Percentiles rank a stretch among this genome's conserved stretches.
phyloP scores from a whole-genome alignment of 2,329 filamentous ascomycete genomes.

The Microsporum audouinii region DNA sequence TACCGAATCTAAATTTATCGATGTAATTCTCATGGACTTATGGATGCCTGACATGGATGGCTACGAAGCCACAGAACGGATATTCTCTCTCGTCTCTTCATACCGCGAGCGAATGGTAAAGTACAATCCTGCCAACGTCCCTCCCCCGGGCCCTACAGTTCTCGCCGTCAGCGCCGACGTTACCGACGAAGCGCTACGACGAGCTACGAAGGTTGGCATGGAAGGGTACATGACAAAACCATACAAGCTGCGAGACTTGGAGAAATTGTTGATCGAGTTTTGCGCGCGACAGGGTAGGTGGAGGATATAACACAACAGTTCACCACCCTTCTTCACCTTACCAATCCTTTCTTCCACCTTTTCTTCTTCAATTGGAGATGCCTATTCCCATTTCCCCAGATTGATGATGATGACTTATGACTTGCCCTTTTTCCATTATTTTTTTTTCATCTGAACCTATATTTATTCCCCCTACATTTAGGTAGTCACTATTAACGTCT shows the following conservation, averaged over 20 bases:
- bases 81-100: conserved; percentile 44
- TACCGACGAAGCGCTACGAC: conserved; percentile 50
- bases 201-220: conserved; percentile 52
- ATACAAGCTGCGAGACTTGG: conserved; percentile 51
- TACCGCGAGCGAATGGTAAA: conserved; percentile 19
- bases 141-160: conserved; percentile 35
- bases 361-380: too few relatives aligned
- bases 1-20: conserved; percentile 35
- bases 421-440: not conserved
- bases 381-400: not conserved
- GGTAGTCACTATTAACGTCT: not conserved
- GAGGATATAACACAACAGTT: not conserved
- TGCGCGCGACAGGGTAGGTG: conserved; percentile 20
- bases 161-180: conserved; percentile 58
- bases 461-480: not conserved
- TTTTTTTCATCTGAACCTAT: not conserved
- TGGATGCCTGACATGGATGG: conserved; percentile 69
- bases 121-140: not conserved
- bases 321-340: not conserved
- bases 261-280: conserved; percentile 46
- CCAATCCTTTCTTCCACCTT: not conserved
- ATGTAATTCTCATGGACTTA: conserved; percentile 61
- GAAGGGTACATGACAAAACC: conserved; percentile 59
- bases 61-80: conserved; percentile 55
- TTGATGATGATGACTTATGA: not conserved